Base-by-base conservation (phyloP, 2,329 filamentous ascomycete genomes). In the Fusarium ramigenum region DNA sequence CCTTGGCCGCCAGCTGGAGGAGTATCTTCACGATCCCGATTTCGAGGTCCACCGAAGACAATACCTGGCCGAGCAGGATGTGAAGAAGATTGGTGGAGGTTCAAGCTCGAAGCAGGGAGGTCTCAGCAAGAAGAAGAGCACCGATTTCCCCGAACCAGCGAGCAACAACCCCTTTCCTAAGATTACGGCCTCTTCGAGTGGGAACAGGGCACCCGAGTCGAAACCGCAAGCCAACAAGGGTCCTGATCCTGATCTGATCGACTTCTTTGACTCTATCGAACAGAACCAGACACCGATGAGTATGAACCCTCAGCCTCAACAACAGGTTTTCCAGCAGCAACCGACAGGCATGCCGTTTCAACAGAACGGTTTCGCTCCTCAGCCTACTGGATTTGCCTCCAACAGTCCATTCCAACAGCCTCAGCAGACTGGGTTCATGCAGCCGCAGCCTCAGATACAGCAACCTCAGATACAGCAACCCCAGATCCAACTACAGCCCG, bases 241-340 rank as follows among this genome's bases (percentile, higher is more conserved):
- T 4, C 90, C 91, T 34, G 91, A 89, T 75, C 90, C 92, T 34
- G 93, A 97, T 84, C 86, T 97, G 69, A 98, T 97, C 79, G 96
- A 96, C 84, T 98, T 97, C 83, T 97, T 97, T 81, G 96, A 92
- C 79, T 95, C 94, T 10, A 97, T 97, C 78, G 95, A 98, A 79
- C 91, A 94, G 79, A 95, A 95, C 73, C 94, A 96, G 80, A 93
- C 93, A 58, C 86, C 92, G 2, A 89, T 93, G 87, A 86, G 87
- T 72, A 78, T 85, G 23, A 82, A 82, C 43, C 71, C 81, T 3
- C 81, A 80, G 42, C 79, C 77, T 4, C 81, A 80, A 42, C 80
- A 77, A 32, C 80, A 82, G 42, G 84, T 79, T 79, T 80, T 81
- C 70, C 77, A 78, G 40, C 71, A 76, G 58, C 71, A 76, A 46